Base-by-base conservation (phyloP, 2,329 filamentous ascomycete genomes). In the Colletotrichum sp. region DNA sequence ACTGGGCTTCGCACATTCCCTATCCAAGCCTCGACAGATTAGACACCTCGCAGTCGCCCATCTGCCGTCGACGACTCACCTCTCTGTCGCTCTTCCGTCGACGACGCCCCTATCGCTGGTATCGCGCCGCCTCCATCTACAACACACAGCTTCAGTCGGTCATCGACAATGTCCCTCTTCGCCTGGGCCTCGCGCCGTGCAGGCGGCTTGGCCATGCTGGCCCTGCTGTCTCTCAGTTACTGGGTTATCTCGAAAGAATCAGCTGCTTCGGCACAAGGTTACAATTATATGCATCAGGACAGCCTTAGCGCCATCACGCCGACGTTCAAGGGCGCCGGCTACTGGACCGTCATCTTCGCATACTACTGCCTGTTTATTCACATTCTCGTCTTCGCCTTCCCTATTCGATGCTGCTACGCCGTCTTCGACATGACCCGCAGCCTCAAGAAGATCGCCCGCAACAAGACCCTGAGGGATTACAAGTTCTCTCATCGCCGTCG, bases 321-420 rank as follows among this genome's bases (percentile, higher is more conserved):
- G 32, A 80, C 80, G 66, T 78, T 83, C 78, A 80, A 84, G 49
- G 88, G 89, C 32, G 88, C 85, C 52, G 89, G 90, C 36, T 80
- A 87, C 64, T 90, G 86, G 86, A 90, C 90, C 16, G 82, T 87
- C 65, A 36, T 91, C 34, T 93, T 93, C 80, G 88, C 92, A 66
- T 92, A 91, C 80, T 95, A 94, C 83, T 92, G 90, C 68, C 85
- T 94, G 21, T 81, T 93, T 39, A 89, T 94, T 72, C 93, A 95
- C 82, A 73, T 92, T 70, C 86, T 94, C 70, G 92, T 93, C 79
- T 90, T 91, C 78, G 82, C 89, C 36, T 94, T 95, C 79, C 91
- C 92, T 26, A 80, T 93, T 8, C 89, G 92, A 75, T 90, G 92
- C 28, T 91, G 89, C 83, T 93, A 88, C 86, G 89, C 91, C 18